These are phyloP conservation scores for Serendipita sp. DNA, from an alignment of 768 basidiomycete species.

Conservation along the genomic window DNA sequence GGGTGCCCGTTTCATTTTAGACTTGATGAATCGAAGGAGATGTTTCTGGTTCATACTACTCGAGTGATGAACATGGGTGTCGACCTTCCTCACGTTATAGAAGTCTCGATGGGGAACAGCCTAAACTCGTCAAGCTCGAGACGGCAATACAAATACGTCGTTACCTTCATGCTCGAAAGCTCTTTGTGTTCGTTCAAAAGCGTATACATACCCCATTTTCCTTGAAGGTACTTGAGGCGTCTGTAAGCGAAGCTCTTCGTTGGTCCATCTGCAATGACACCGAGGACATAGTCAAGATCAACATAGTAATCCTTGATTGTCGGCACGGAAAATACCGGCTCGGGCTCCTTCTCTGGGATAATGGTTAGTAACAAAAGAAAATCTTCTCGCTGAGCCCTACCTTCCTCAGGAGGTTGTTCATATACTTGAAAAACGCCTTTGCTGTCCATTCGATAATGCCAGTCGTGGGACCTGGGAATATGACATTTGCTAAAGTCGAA, in stretches of 20 bases:
- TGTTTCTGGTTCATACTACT: constrained; percentile 99
- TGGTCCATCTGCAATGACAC: constrained; percentile 87
- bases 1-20: constrained; percentile 86
- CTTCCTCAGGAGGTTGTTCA: constrained; percentile 10
- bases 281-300: constrained; percentile 82
- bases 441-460: constrained; percentile 61
- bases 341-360: constrained; percentile 20
- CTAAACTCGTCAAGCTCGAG: constrained; percentile 17
- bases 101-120: constrained; percentile 87
- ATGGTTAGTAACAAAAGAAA: neutral
- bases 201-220: constrained; percentile 88
- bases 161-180: constrained; percentile 88
- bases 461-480: constrained; percentile 49
- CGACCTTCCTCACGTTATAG: constrained; percentile 95
- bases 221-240: constrained; percentile 74
- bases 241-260: constrained; percentile 92
- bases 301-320: constrained; percentile 88
- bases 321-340: constrained; percentile 64
- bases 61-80: constrained; percentile 97
- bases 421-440: constrained; percentile 89
- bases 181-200: constrained; percentile 90
- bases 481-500: constrained; percentile 59
- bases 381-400: neutral
- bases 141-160: constrained; percentile 15
- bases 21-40: constrained; percentile 92